A percentile compares a stretch with the other conserved stretches of the same genome.
phyloP scores from a whole-genome alignment of 129 eudicot genomes.

The Daucus carota region DH1_v3.0 NC_030385.2:10887001-10887500 shows the following conservation, averaged over 20 bases:
- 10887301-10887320: constrained; percentile 97
- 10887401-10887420: background rate
- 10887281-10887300: constrained; percentile 93
- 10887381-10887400: background rate
- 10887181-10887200: background rate
- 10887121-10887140: background rate
- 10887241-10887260: background rate
- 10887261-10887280: constrained; percentile 77
- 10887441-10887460: background rate
- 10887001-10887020: background rate
- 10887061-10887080: background rate
- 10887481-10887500: background rate
- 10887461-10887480: background rate
- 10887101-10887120: background rate
- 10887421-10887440: background rate
- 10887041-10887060: background rate
- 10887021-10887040: background rate
- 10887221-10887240: background rate
- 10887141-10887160: background rate
- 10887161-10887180: background rate
- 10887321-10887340: constrained; percentile 97
- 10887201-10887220: background rate
- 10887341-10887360: constrained; percentile 97
- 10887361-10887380: background rate
- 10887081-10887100: background rate